A percentile compares a stretch with the other conserved stretches of the same genome.
Conservation (phyloP, 768 basidiomycete species). For the Xanthoconium purpureum region DNA sequence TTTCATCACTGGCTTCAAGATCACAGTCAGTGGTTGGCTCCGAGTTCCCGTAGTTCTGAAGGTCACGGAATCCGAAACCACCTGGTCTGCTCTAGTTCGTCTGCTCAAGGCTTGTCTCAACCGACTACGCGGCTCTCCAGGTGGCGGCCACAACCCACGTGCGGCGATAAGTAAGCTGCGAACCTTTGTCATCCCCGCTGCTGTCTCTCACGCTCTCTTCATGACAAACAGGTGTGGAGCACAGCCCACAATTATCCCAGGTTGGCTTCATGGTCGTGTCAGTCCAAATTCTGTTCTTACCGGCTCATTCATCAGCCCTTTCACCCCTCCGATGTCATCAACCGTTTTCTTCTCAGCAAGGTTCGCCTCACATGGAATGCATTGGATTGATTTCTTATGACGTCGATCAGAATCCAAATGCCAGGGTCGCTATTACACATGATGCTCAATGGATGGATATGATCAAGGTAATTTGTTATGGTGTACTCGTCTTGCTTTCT, state of each 20-base stretch:
- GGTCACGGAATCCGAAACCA: neutral
- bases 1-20: conserved; percentile 1
- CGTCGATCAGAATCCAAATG: neutral
- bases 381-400: neutral
- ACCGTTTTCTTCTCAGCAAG: neutral
- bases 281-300: neutral
- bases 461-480: neutral
- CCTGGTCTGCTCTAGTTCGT: neutral
- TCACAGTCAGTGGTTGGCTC: neutral
- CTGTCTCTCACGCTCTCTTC: neutral
- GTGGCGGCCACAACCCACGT: neutral
- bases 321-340: neutral
- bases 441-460: conserved; percentile 1
- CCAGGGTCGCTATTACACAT: neutral
- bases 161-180: neutral
- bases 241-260: neutral
- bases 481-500: neutral
- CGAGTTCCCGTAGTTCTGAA: neutral
- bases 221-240: neutral
- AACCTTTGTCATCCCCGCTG: neutral
- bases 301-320: neutral
- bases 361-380: neutral
- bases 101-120: neutral
- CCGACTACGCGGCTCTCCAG: neutral
- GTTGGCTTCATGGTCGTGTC: neutral